Evolutionary conservation across 495 filamentous ascomycete species (phyloP).

Genomic region (Neurospora sp.): DNA sequence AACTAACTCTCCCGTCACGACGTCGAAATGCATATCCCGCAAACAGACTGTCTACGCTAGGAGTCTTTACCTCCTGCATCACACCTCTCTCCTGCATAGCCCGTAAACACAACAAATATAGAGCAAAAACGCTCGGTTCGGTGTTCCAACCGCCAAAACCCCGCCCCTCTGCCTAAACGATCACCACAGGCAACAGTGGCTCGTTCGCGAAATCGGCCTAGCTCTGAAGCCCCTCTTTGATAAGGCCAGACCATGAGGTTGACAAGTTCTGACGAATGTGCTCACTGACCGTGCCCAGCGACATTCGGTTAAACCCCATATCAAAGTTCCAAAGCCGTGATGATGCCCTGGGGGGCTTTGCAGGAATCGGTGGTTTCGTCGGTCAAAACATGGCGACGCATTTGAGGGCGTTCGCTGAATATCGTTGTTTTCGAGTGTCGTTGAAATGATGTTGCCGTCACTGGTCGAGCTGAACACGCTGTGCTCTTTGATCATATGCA

Average conservation of each 20-base stretch:
- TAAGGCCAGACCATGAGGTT: neutral
- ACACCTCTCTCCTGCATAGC: neutral
- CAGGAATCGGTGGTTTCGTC: neutral
- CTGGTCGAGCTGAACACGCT: neutral
- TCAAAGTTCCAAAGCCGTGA: neutral
- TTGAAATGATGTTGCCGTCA: neutral
- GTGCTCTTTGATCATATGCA: slow-evolving; percentile 42
- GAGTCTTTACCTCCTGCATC: neutral
- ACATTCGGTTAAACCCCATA: neutral
- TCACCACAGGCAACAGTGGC: slow-evolving; percentile 1
- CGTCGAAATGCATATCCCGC: neutral
- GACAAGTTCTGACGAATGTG: neutral
- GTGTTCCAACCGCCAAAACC: neutral
- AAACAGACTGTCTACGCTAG: neutral
- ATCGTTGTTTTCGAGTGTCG: neutral
- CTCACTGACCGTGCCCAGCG: neutral
- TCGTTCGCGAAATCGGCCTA: slow-evolving; percentile 3
- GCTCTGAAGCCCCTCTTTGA: slow-evolving; percentile 4
- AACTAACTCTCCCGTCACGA: neutral
- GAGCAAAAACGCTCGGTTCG: neutral
- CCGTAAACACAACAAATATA: neutral
- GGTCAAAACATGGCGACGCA: neutral
- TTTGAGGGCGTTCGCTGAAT: neutral
- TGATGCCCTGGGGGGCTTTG: neutral
- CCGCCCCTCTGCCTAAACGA: neutral